Percentiles rank a stretch among this genome's conserved stretches.
Evolutionary conservation across 2,329 filamentous ascomycete species (phyloP).

Genomic region (Cercospora zeina): DNA sequence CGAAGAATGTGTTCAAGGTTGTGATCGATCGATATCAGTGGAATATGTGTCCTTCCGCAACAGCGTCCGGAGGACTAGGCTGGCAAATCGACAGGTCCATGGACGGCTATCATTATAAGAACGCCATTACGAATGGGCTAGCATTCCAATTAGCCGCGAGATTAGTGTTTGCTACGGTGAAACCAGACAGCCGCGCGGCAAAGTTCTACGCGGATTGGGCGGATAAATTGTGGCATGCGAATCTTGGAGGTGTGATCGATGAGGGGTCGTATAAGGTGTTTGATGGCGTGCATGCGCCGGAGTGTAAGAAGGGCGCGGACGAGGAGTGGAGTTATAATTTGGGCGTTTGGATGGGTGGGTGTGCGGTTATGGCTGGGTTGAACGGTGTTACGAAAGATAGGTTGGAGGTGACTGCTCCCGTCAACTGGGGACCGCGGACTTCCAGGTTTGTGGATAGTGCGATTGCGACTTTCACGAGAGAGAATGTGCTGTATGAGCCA

Average conservation of each 20-base stretch:
- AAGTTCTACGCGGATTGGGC: constrained; percentile 66
- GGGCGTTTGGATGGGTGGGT: constrained; percentile 51
- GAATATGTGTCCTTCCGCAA: constrained; percentile 39
- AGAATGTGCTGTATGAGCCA: constrained; percentile 48
- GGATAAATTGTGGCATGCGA: constrained; percentile 41
- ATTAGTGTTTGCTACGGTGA: constrained; percentile 26
- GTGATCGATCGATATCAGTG: constrained; percentile 72
- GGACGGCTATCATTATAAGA: constrained; percentile 79
- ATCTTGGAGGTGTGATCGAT: constrained; percentile 57
- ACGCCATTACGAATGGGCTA: constrained; percentile 77
- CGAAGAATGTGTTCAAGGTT: constrained; percentile 75
- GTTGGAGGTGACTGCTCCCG: neutral
- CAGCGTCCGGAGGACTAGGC: constrained; percentile 64
- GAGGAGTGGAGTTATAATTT: constrained; percentile 52
- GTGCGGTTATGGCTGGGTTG: constrained; percentile 46
- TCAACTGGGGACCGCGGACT: neutral
- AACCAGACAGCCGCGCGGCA: constrained; percentile 11
- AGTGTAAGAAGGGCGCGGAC: constrained; percentile 47
- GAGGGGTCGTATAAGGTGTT: constrained; percentile 51
- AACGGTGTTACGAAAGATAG: neutral
- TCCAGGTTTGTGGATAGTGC: constrained; percentile 14
- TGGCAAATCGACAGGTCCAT: constrained; percentile 83
- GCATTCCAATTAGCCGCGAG: constrained; percentile 76
- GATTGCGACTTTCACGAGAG: constrained; percentile 33
- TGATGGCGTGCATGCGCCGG: constrained; percentile 50